Evolutionary conservation across 2,329 filamentous ascomycete species (phyloP).

Genomic region (Arthrinium puccinioides): DNA sequence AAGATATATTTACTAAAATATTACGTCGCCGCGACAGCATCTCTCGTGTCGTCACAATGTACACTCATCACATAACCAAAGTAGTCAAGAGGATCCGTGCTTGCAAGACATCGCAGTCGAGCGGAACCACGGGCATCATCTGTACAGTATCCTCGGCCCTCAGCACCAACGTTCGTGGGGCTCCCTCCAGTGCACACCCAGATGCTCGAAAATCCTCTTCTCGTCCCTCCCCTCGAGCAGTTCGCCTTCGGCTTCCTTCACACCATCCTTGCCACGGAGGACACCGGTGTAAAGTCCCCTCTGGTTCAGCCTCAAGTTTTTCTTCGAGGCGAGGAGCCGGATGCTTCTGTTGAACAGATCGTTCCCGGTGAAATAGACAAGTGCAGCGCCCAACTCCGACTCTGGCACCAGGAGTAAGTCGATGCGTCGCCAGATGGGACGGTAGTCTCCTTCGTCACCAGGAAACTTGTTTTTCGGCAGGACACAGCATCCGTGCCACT

Average conservation of each 20-base stretch:
- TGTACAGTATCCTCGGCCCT: too few relatives aligned
- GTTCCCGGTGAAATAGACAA: conserved; percentile 95
- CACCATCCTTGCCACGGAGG: conserved; percentile 47
- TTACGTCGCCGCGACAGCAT: too few relatives aligned
- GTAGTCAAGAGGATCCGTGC: too few relatives aligned
- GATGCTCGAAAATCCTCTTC: conserved; percentile 69
- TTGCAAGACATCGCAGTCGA: too few relatives aligned
- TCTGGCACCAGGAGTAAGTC: conserved; percentile 80
- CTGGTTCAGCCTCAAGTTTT: conserved; percentile 81
- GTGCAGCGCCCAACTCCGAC: conserved; percentile 70
- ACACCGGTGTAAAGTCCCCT: conserved; percentile 69
- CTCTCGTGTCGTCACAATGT: too few relatives aligned
- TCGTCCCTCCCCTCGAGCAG: conserved; percentile 71
- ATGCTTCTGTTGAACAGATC: conserved; percentile 91
- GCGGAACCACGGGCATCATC: too few relatives aligned
- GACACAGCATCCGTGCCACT: conserved; percentile 83
- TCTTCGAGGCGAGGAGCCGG: conserved; percentile 69
- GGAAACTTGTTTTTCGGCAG: conserved; percentile 41
- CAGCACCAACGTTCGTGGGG: conserved; percentile 71
- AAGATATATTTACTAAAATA: too few relatives aligned
- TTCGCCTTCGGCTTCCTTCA: conserved; percentile 59
- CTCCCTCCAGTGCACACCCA: conserved; percentile 80
- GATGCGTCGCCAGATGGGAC: conserved; percentile 66
- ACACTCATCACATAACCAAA: too few relatives aligned
- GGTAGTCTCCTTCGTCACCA: conserved; percentile 17